These are phyloP conservation scores for Paulownia fortunei DNA, from an alignment of 257 asterid genomes.

Conservation along the genomic window DNA sequence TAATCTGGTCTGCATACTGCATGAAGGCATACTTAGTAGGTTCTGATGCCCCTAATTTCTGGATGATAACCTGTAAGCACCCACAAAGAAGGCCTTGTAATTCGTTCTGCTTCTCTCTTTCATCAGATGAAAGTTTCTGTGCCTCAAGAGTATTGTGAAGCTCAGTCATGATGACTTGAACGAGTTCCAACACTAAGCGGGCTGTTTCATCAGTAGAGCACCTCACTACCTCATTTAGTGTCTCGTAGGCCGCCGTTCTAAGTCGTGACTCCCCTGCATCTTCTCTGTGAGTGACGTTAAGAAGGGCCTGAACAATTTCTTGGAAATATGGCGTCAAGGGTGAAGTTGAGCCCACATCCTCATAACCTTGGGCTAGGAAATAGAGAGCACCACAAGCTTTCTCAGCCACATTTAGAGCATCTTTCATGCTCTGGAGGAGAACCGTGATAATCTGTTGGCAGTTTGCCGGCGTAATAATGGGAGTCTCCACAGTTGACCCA, in stretches of 20 bases:
- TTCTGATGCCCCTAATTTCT: constrained; percentile 72
- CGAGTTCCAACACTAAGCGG: constrained; percentile 70
- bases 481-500: constrained; percentile 66
- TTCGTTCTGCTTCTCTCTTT: constrained; percentile 79
- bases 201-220: constrained; percentile 78
- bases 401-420: constrained; percentile 86
- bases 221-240: constrained; percentile 88
- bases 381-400: constrained; percentile 90
- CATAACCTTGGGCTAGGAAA: constrained; percentile 77
- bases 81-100: constrained; percentile 89
- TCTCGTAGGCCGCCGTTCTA: constrained; percentile 81
- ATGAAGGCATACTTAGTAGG: constrained; percentile 63
- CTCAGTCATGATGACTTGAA: constrained; percentile 81
- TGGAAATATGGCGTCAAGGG: constrained; percentile 81
- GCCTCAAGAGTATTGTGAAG: constrained; percentile 80
- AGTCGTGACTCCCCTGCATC: constrained; percentile 87
- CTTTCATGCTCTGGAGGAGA: constrained; percentile 87
- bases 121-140: constrained; percentile 73
- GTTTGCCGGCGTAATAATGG: constrained; percentile 72
- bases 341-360: constrained; percentile 71
- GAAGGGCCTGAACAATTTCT: constrained; percentile 78
- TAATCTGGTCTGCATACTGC: constrained; percentile 85
- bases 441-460: constrained; percentile 74
- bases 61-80: constrained; percentile 81
- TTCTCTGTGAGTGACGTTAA: constrained; percentile 71